A percentile compares a stretch with the other conserved stretches of the same genome.
These are phyloP conservation scores for Marasmius fiardii DNA, from an alignment of 1,284 basidiomycete species.

Conservation along the genomic window DNA sequence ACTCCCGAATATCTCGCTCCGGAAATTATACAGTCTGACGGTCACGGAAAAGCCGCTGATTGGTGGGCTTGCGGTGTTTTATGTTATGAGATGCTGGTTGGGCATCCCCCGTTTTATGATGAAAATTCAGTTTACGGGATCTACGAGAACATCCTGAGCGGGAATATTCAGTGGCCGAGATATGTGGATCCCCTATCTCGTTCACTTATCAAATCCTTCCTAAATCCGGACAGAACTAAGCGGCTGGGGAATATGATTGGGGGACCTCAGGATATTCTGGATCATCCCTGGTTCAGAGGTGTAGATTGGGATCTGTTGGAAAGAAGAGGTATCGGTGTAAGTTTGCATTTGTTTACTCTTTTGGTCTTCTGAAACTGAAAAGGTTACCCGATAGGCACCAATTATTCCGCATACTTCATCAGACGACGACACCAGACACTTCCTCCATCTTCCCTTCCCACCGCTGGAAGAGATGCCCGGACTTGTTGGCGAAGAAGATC, in stretches of 20 bases:
- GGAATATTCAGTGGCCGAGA: constrained; percentile 91
- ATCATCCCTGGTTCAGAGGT: constrained; percentile 94
- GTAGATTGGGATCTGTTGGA: constrained; percentile 87
- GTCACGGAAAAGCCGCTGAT: constrained; percentile 97
- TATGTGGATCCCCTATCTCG: constrained; percentile 80
- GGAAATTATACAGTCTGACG: constrained; percentile 94
- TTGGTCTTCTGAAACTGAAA: neutral
- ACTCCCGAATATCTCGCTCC: constrained; percentile 97
- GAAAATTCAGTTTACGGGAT: constrained; percentile 86
- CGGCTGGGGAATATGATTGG: constrained; percentile 95
- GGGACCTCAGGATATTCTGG: constrained; percentile 88
- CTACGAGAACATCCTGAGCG: constrained; percentile 91
- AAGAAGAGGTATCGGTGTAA: constrained; percentile 72
- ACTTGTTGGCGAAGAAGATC: constrained; percentile 57
- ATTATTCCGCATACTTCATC: constrained; percentile 78
- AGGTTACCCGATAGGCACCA: constrained; percentile 53
- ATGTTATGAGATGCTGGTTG: constrained; percentile 97
- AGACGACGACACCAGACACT: constrained; percentile 77
- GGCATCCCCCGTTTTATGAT: constrained; percentile 92
- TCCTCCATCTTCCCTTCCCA: constrained; percentile 73
- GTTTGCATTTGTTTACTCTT: constrained; percentile 15
- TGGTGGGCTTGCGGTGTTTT: constrained; percentile 99
- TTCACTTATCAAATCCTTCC: constrained; percentile 79
- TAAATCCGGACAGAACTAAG: constrained; percentile 91
- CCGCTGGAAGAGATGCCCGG: constrained; percentile 76